phyloP scores from a whole-genome alignment of 1,284 basidiomycete species.

The Leccinum griseonigrum region DNA sequence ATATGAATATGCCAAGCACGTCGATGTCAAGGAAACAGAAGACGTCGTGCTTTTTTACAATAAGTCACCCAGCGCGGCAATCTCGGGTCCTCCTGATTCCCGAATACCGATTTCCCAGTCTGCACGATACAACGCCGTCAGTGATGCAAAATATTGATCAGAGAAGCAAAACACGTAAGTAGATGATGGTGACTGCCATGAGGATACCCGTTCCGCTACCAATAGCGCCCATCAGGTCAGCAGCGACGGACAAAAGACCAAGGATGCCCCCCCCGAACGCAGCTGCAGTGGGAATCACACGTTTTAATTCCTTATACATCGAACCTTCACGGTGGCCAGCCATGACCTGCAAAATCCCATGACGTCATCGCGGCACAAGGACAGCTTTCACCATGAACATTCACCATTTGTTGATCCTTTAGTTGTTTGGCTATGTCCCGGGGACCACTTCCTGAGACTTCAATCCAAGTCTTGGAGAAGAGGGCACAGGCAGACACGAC shows the following conservation, averaged over 20 bases:
- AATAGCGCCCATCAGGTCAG: slow-evolving; percentile 96
- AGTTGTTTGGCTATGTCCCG: slow-evolving; percentile 97
- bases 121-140: slow-evolving; percentile 1
- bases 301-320: slow-evolving; percentile 99
- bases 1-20: slow-evolving; percentile 3
- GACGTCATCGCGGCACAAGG: not conserved
- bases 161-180: slow-evolving; percentile 40
- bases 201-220: slow-evolving; percentile 97
- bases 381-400: slow-evolving; percentile 7
- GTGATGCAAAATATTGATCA: not conserved
- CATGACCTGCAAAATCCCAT: slow-evolving; percentile 62
- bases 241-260: slow-evolving; percentile 89
- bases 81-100: slow-evolving; percentile 73
- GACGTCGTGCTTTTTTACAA: slow-evolving; percentile 39
- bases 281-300: slow-evolving; percentile 96
- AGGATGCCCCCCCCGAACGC: slow-evolving; percentile 96
- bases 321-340: slow-evolving; percentile 95
- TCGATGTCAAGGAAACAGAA: slow-evolving; percentile 2
- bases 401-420: slow-evolving; percentile 96
- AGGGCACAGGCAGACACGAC: slow-evolving; percentile 94
- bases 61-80: slow-evolving; percentile 69
- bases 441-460: slow-evolving; percentile 94
- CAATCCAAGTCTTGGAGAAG: slow-evolving; percentile 99
- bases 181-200: slow-evolving; percentile 98
- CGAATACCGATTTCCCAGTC: slow-evolving; percentile 35